phyloP scores from a whole-genome alignment of 2,329 filamentous ascomycete genomes.

The Davidsoniella neocaledoniae region DNA sequence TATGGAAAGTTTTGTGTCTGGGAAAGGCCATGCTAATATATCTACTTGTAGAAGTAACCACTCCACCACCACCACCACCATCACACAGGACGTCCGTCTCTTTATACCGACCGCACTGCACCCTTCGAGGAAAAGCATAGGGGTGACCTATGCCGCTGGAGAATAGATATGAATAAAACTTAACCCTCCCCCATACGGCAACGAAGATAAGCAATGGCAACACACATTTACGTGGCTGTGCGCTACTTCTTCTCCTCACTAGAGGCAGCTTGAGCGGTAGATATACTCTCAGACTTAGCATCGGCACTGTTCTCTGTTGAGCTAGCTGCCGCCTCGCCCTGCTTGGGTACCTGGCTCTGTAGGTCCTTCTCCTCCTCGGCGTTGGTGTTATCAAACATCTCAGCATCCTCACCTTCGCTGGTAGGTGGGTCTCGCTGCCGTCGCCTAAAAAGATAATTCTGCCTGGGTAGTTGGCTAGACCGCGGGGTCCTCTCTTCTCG shows the following conservation, averaged over 20 bases:
- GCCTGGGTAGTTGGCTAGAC: conserved; percentile 55
- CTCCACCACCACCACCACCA: too few species aligned
- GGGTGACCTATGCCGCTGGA: too few species aligned
- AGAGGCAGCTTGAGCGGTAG: not conserved
- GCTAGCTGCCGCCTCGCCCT: conserved; percentile 15
- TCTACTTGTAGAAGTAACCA: too few species aligned
- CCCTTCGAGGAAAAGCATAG: too few species aligned
- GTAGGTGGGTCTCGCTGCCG: conserved; percentile 59
- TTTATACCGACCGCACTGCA: too few species aligned
- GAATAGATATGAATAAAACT: not conserved
- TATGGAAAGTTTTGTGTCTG: too few species aligned
- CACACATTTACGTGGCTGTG: too few species aligned
- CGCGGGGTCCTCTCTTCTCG: conserved; percentile 44
- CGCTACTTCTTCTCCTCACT: conserved; percentile 1
- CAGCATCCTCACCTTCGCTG: conserved; percentile 79
- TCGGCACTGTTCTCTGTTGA: conserved; percentile 15
- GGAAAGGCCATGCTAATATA: too few species aligned
- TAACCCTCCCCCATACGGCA: not conserved
- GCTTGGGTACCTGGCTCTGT: conserved; percentile 65
- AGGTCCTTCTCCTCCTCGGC: conserved; percentile 72
- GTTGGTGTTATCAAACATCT: conserved; percentile 69
- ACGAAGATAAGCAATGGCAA: not conserved
- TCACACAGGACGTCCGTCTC: too few species aligned
- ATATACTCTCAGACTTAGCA: conserved; percentile 5
- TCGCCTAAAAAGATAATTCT: conserved; percentile 91